These are phyloP conservation scores for Irpex sp. DNA, from an alignment of 1,284 basidiomycete species.

Conservation along the genomic window DNA sequence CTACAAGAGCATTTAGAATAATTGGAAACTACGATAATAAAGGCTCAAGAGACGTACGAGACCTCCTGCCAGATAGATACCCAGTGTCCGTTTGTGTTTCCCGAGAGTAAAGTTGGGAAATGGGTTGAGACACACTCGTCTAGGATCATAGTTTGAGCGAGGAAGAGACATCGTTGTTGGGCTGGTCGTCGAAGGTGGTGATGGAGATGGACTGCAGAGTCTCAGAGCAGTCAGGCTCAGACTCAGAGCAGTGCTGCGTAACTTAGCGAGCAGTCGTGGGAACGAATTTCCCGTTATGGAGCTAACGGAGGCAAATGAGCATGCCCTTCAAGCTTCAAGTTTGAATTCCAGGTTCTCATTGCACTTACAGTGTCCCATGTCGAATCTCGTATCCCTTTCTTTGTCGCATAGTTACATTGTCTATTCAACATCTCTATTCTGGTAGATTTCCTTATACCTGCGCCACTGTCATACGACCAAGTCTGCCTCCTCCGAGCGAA, in stretches of 20 bases:
- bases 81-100: slow-evolving; percentile 74
- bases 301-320: neutral
- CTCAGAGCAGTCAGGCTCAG: neutral
- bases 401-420: no score
- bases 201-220: neutral
- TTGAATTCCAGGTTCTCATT: no score
- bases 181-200: neutral
- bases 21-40: no score
- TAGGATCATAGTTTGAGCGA: slow-evolving; percentile 81
- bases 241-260: neutral
- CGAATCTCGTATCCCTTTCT: no score
- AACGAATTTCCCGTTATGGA: neutral
- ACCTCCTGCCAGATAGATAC: slow-evolving; percentile 90
- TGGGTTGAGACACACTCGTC: slow-evolving; percentile 78
- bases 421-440: no score
- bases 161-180: slow-evolving; percentile 57
- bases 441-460: no score
- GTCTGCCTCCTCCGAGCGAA: neutral
- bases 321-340: neutral
- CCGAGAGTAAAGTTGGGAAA: slow-evolving; percentile 63
- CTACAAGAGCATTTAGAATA: slow-evolving; percentile 34
- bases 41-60: slow-evolving; percentile 55
- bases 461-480: neutral
- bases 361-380: no score
- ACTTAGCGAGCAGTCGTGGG: neutral